Evolutionary conservation across 331 rosid species (phyloP).

Genomic region (Pyracantha coccinea): DNA sequence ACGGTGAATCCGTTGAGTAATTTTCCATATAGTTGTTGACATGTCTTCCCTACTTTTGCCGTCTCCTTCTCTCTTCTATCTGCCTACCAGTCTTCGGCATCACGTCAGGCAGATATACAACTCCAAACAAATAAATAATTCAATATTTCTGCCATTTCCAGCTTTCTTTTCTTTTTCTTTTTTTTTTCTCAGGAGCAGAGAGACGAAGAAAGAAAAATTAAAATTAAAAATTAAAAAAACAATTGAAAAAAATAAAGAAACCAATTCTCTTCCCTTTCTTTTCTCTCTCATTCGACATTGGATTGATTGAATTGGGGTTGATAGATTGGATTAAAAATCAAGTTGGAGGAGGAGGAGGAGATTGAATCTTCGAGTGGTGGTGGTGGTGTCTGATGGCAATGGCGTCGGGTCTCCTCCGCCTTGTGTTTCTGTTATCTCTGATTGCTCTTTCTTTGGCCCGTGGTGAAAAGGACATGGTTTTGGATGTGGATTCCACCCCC

Average conservation of each 20-base stretch:
- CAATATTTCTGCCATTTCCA: neutral
- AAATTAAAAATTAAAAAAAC: neutral
- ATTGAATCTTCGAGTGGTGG: neutral
- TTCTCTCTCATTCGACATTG: slow-evolving; percentile 2
- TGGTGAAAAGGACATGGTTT: slow-evolving; percentile 29
- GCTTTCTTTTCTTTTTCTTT: neutral
- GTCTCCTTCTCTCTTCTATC: neutral
- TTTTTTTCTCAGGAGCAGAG: neutral
- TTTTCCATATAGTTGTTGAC: no score
- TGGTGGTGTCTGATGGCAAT: slow-evolving; percentile 24
- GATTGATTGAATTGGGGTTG: neutral
- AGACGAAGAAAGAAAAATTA: neutral
- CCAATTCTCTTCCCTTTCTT: neutral
- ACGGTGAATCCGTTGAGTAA: no score
- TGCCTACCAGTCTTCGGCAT: neutral
- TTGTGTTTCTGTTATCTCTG: slow-evolving; percentile 26
- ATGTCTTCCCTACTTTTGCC: neutral
- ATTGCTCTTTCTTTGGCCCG: slow-evolving; percentile 16
- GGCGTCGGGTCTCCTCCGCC: slow-evolving; percentile 23
- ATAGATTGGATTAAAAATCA: neutral
- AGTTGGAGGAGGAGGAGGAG: neutral
- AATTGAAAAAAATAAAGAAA: neutral
- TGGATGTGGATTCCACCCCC: slow-evolving; percentile 44
- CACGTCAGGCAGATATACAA: neutral
- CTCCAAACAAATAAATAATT: neutral